Evolutionary conservation across 257 asterid genomes (phyloP).

Genomic region (Salvia miltiorrhiza): DNA sequence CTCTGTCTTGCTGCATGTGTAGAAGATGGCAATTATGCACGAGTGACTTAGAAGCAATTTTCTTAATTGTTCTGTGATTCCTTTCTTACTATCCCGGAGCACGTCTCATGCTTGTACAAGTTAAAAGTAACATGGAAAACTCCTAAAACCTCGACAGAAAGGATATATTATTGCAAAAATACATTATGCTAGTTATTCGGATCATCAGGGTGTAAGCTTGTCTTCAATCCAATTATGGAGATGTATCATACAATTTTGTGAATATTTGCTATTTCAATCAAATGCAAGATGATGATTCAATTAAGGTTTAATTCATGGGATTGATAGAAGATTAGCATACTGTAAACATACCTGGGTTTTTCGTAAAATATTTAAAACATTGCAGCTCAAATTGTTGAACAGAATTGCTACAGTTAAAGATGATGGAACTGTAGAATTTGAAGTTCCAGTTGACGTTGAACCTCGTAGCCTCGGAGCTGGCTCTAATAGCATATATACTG

Average conservation of each 20-base stretch:
- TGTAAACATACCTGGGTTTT: slow-evolving; percentile 29
- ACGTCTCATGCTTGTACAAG: not conserved
- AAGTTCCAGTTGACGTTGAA: slow-evolving; percentile 74
- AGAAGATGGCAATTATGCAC: not conserved
- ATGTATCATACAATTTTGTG: not conserved
- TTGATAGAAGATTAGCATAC: slow-evolving; percentile 22
- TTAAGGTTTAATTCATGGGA: not conserved
- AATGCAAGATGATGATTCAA: not conserved
- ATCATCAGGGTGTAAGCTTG: not conserved
- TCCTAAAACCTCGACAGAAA: not conserved
- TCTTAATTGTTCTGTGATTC: not conserved
- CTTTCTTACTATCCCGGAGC: not conserved
- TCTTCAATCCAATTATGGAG: not conserved
- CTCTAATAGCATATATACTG: slow-evolving; percentile 33
- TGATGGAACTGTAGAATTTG: slow-evolving; percentile 93
- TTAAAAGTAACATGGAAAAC: not conserved
- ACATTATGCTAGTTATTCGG: not conserved
- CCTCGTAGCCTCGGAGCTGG: slow-evolving; percentile 40
- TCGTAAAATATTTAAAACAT: slow-evolving; percentile 46
- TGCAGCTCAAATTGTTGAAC: slow-evolving; percentile 92
- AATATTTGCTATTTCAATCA: not conserved
- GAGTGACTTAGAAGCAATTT: not conserved
- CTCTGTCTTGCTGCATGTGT: not conserved
- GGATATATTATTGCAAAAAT: not conserved
- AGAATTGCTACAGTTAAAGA: slow-evolving; percentile 88